phyloP scores from a whole-genome alignment of 495 filamentous ascomycete genomes.

The Aspergillus coremiiformis region DNA sequence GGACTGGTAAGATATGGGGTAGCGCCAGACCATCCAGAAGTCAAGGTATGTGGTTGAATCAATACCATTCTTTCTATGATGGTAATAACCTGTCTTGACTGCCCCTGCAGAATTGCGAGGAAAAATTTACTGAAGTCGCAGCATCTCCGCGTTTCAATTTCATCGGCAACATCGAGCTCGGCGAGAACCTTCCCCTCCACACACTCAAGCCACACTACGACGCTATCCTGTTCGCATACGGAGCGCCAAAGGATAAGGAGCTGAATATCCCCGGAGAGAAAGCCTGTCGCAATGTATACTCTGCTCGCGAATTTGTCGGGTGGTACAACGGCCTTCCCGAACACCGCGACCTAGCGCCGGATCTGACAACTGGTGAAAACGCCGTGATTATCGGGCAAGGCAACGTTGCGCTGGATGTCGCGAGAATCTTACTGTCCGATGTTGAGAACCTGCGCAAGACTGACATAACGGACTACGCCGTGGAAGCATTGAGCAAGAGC shows the following conservation, averaged over 20 bases:
- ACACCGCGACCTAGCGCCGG: slow-evolving; percentile 65
- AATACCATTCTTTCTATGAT: background rate
- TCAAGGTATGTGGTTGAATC: slow-evolving; percentile 73
- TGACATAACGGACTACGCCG: slow-evolving; percentile 78
- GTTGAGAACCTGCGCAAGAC: slow-evolving; percentile 68
- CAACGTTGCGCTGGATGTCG: slow-evolving; percentile 92
- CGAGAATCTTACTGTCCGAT: slow-evolving; percentile 71
- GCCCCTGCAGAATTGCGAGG: slow-evolving; percentile 74
- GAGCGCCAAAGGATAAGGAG: slow-evolving; percentile 72
- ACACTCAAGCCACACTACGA: slow-evolving; percentile 77
- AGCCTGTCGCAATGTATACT: slow-evolving; percentile 63
- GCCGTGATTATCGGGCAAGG: slow-evolving; percentile 90
- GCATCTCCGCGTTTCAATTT: slow-evolving; percentile 77
- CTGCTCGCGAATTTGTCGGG: slow-evolving; percentile 88
- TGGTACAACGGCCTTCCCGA: slow-evolving; percentile 98
- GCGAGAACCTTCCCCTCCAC: slow-evolving; percentile 60
- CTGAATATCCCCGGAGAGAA: slow-evolving; percentile 79
- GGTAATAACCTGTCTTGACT: background rate
- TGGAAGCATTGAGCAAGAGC: slow-evolving; percentile 66
- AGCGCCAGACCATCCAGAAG: slow-evolving; percentile 94
- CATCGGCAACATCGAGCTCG: slow-evolving; percentile 81
- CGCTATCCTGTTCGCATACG: slow-evolving; percentile 87
- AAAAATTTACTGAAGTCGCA: slow-evolving; percentile 86
- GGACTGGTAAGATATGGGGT: slow-evolving; percentile 90
- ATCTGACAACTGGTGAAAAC: slow-evolving; percentile 69